Evolutionary conservation across 2,329 filamentous ascomycete genomes (phyloP), one percentile per base, ranked within the genome.

Genomic region (Septoria petroselini): DNA sequence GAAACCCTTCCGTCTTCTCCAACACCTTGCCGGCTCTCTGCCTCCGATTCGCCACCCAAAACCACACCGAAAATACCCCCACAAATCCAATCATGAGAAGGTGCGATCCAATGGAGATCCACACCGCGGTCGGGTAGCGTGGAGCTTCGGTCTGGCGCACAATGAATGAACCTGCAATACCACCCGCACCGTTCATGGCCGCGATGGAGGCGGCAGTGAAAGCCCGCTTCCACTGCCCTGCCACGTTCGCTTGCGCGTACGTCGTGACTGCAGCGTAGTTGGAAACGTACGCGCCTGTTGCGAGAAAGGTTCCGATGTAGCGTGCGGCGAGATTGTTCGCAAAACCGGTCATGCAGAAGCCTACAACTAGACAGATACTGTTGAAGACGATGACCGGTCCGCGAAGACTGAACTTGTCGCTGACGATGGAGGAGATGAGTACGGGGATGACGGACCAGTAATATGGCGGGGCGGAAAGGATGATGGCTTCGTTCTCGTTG

Each of bases 211-310:
- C 82, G 0, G 81, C 79, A 0, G 79, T 79, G 39, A 81, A 82
- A 2, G 76, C 80, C 23, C 81, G 72, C 65, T 84, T 84, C 81
- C 81, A 85, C 59, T 84, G 81, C 0, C 68, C 79, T 0, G 76
- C 73, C 34, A 84, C 74, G 55, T 83, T 85, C 63, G 83, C 84
- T 12, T 78, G 76, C 61, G 81, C 77, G 56, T 82, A 84, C 0
- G 80, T 76, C 44, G 79, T 82, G 54, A 86, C 69, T 0, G 81
- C 83, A 0, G 83, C 82, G 82, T 83, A 86, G 55, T 86, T 86
- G 3, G 78, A 80, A 3, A 86, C 76, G 55, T 85, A 86, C 1
- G 83, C 82, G 0, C 83, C 83, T 0, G 83, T 86, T 0, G 82
- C 81, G 1, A 86, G 73, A 64, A 78, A 85, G 0, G 80, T 81